These are phyloP conservation scores for Clitopilus passeckerianus DNA, from an alignment of 768 basidiomycete genomes.

Conservation along the genomic window DNA sequence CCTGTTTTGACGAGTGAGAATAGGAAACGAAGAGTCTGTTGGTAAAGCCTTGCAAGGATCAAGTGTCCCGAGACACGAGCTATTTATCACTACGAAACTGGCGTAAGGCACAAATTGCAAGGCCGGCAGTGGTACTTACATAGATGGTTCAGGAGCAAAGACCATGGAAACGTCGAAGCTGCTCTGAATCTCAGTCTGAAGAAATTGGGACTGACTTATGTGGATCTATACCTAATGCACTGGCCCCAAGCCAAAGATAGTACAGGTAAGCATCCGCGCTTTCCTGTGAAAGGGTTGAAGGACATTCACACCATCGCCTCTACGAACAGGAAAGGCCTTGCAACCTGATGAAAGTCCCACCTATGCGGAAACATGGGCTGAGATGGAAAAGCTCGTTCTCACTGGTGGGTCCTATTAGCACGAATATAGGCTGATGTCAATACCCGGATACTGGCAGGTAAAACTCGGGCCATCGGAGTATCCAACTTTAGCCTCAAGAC, in stretches of 20 bases:
- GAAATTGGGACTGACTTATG: slow-evolving; percentile 33
- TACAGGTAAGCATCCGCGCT: no score
- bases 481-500: slow-evolving; percentile 46
- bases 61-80: slow-evolving; percentile 31
- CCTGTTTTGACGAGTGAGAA: background rate
- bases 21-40: slow-evolving; percentile 29
- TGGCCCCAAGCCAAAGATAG: slow-evolving; percentile 21
- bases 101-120: slow-evolving; percentile 15
- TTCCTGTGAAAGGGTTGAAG: no score
- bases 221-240: slow-evolving; percentile 47
- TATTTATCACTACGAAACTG: slow-evolving; percentile 39
- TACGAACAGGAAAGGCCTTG: background rate
- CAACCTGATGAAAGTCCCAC: slow-evolving; percentile 20
- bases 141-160: background rate
- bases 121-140: background rate
- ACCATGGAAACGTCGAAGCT: slow-evolving; percentile 24
- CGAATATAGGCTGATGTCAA: background rate
- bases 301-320: background rate
- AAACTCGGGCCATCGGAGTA: slow-evolving; percentile 38
- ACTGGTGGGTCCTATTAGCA: slow-evolving; percentile 19
- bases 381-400: slow-evolving; percentile 32
- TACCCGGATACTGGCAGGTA: slow-evolving; percentile 15
- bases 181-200: slow-evolving; percentile 28
- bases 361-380: slow-evolving; percentile 31
- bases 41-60: slow-evolving; percentile 33